Evolutionary conservation across 1,284 basidiomycete genomes (phyloP).

Genomic region (Jaminaea rosea): DNA sequence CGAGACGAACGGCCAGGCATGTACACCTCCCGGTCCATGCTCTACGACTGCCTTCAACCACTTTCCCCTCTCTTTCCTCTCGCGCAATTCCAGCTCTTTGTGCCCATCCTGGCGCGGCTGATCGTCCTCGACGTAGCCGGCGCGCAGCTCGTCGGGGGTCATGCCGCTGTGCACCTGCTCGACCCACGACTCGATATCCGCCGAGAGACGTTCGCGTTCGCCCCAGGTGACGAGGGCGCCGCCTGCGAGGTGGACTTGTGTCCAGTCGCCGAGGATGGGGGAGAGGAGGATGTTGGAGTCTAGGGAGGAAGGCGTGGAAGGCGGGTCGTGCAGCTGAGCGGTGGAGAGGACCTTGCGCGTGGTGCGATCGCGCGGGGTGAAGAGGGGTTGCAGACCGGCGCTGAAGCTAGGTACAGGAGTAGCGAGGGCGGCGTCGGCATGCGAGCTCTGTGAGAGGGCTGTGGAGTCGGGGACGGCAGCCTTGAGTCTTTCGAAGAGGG

Average conservation of each 20-base stretch:
- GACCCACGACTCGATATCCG: conserved; percentile 39
- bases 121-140: neutral
- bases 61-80: conserved; percentile 3
- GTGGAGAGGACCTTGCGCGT: conserved; percentile 20
- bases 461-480: neutral
- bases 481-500: conserved; percentile 14
- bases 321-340: conserved; percentile 18
- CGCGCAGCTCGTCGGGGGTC: neutral
- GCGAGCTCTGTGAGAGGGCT: neutral
- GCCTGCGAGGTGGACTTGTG: conserved; percentile 18
- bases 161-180: conserved; percentile 11
- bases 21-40: conserved; percentile 37
- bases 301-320: too few relatives aligned
- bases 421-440: neutral
- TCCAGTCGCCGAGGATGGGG: conserved; percentile 40
- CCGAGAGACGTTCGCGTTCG: conserved; percentile 33
- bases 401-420: neutral
- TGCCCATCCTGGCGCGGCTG: neutral
- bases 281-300: too few relatives aligned
- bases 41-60: conserved; percentile 34
- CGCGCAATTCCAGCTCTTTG: neutral
- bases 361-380: conserved; percentile 19
- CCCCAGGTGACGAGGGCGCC: conserved; percentile 41
- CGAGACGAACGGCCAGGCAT: conserved; percentile 44
- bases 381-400: conserved; percentile 26